Base-by-base conservation (phyloP, 441 rosid genomes). In the Pelargonium fulgidum region DNA sequence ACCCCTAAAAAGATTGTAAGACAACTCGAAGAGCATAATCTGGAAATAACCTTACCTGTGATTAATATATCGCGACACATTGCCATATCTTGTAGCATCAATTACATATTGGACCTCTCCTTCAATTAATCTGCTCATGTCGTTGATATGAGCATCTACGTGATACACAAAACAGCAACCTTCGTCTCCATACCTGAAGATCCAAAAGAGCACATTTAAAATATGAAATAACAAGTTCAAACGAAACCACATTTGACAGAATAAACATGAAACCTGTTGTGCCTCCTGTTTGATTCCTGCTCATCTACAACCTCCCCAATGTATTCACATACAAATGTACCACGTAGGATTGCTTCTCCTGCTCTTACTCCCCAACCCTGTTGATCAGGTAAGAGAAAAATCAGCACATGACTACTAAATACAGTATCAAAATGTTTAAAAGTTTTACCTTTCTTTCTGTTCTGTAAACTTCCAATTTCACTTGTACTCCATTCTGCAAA, bases 351-450 rank as follows among this genome's bases (percentile, higher is more conserved):
- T 79, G 88, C 87, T 72, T 96, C 94, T 36, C 86, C 84, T 59
- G 96, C 90, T 81, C 99, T 82, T 75, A 96, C 73, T 71, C 90
- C 99, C 99, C 99, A 96, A 52, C 98, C 99, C 98, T 95, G 81
- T 41, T 10, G 14, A 75, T 77, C 73, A 68, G 68, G 41, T 65
- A 16, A 42, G 2, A 68, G 16, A 59, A 14, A 36, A 54, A 26
- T 73, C 39, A 65, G 74, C 26, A 52, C 17, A 50, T 20, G 72
- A 69, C 20, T 14, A 47, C 39, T 29, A 11, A 33, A 71, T 17
- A 71, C 26, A 73, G 73, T 63, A 68, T 36, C 13, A 70, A 9
- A 20, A 65, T 69, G 62, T n/a, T 29, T 75, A 67, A 24, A 75
- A 76, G 70, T 14, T 68, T 59, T 73, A 92, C 99, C 95, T 96